Conservation (phyloP, 1,284 basidiomycete species). For the Microbotryomycetes sp. region DNA sequence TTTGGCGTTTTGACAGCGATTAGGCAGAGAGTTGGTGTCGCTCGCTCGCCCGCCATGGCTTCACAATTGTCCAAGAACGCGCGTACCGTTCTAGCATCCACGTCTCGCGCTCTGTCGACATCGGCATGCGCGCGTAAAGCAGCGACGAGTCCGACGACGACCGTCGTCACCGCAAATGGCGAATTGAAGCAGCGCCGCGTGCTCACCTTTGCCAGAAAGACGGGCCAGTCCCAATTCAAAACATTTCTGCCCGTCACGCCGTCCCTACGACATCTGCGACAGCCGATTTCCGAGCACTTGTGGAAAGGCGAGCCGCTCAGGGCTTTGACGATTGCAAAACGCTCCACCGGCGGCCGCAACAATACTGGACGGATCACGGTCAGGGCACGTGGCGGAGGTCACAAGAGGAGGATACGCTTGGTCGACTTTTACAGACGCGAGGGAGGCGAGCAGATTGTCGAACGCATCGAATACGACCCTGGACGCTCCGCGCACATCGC, state of each 20-base stretch:
- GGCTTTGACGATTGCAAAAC: slow-evolving; percentile 71
- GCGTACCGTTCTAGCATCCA: neutral
- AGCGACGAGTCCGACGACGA: neutral
- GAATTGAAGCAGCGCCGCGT: slow-evolving; percentile 10
- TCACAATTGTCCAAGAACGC: neutral
- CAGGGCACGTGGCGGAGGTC: slow-evolving; percentile 82
- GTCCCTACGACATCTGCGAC: slow-evolving; percentile 75
- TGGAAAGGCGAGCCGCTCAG: slow-evolving; percentile 76
- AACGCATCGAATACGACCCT: slow-evolving; percentile 95
- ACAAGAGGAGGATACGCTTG: slow-evolving; percentile 73
- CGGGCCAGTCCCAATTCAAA: slow-evolving; percentile 53
- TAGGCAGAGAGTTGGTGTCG: too few relatives aligned
- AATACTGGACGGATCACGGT: slow-evolving; percentile 78
- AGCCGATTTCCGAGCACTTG: slow-evolving; percentile 71
- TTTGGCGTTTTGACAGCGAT: too few relatives aligned
- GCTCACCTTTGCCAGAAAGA: slow-evolving; percentile 24
- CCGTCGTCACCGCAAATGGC: neutral
- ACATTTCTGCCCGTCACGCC: slow-evolving; percentile 84
- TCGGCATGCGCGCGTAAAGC: neutral
- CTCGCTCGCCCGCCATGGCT: neutral
- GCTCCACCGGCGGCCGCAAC: slow-evolving; percentile 82
- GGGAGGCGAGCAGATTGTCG: slow-evolving; percentile 74
- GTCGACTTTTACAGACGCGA: slow-evolving; percentile 77
- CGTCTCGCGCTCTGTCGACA: neutral
- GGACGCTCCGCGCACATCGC: slow-evolving; percentile 91